Evolutionary conservation across 202 grass and related monocot species (phyloP).

Genomic region (Dendrocalamus latiflorus): DNA sequence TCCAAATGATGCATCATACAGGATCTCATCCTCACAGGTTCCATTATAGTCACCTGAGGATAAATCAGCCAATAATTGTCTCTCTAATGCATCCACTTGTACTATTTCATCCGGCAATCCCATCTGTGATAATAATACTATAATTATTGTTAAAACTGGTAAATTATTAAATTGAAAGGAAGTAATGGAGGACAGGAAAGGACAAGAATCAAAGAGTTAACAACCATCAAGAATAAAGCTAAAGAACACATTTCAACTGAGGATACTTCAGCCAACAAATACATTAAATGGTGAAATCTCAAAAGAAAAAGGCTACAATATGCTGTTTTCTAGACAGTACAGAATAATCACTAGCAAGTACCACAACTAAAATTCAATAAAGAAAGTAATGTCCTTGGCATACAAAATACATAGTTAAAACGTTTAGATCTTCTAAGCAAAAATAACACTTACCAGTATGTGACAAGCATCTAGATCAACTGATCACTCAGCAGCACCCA

Average conservation of each 20-base stretch:
- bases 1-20: conserved; percentile 51
- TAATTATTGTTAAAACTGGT: neutral
- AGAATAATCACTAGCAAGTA: neutral
- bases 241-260: neutral
- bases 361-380: too few relatives aligned
- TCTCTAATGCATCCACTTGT: conserved; percentile 48
- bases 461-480: neutral
- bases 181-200: neutral
- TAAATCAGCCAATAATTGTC: conserved; percentile 39
- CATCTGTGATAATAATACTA: conserved; percentile 26
- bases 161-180: neutral
- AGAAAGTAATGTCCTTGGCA: too few relatives aligned
- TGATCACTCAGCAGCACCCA: neutral
- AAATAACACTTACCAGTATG: neutral
- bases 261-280: neutral
- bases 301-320: neutral
- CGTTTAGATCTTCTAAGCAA: neutral
- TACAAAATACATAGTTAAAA: neutral
- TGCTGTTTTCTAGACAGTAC: neutral
- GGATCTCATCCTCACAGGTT: conserved; percentile 38
- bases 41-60: neutral
- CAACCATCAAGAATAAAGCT: neutral
- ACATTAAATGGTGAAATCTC: neutral
- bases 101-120: conserved; percentile 40
- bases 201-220: neutral